Base-by-base conservation (phyloP, 1,284 basidiomycete genomes). In the Gymnopus androsaceus region DNA sequence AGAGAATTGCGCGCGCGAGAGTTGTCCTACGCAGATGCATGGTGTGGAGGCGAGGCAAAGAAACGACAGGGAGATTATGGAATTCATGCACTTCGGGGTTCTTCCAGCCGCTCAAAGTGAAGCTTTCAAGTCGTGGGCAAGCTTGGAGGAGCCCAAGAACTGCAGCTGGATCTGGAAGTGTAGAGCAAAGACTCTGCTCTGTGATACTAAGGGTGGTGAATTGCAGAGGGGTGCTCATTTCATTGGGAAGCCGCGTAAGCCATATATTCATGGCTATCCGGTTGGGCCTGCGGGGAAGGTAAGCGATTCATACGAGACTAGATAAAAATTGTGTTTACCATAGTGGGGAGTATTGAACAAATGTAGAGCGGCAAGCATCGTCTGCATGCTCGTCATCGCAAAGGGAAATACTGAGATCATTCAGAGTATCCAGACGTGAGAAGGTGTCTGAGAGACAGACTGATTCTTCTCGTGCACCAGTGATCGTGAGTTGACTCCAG, bases 1-100 rank as follows among this genome's bases (percentile, higher is more conserved):
- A 85, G 49, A 90, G 78, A 36, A 90, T 69, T 47, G 77, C 75
- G 51, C 88, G 84, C 4, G 83, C 78, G 55, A 78, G 79, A 65
- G 83, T 87, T 11, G 85, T 82, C 62, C 75, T 76, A 48, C 79
- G 76, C 23, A 90, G 62, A 28, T 78, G 72, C 14, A 90, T 70
- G 7, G 75, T 77, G 45, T 78, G 78, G 53, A 90, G 76, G 42
- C 73, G 72, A 21, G 81, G 81, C 17, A 90, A 77, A 11, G 64
- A 62, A 47, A 81, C 78, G 40, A 83, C 63, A 7, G 74, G 74
- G 3, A 76, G 71, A 1, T 66, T 58, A 4, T 65, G 54, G 25
- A 51, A 53, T 15, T 66, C 56, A 15, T 65, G 56, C 15, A 69
- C 68, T 54, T 76, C 75, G 45, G 80, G 76, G 47, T 74, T 76